Evolutionary conservation across 2,329 filamentous ascomycete genomes (phyloP), one percentile per base, ranked within the genome.

Genomic region (Saccharata proteae): DNA sequence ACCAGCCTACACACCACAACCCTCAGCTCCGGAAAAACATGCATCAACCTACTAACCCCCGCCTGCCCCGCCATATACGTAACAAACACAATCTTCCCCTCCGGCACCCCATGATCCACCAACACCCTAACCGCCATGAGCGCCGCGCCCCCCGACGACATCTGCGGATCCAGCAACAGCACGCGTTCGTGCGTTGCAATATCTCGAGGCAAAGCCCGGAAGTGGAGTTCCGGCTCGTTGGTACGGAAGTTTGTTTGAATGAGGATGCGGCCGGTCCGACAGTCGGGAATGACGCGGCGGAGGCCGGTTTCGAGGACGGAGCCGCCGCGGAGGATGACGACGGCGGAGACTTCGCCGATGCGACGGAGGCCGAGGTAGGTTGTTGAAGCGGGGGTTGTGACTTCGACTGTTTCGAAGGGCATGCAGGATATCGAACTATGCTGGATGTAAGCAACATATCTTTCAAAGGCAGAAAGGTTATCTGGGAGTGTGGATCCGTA

Each of bases 51-150:
- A 49, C 90, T 84, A 39, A 96, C 54, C 1, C 86, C 90, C 44
- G 82, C 74, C 41, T 76, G 76, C 6, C 88, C 88, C 3, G 86
- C 88, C 41, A 84, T 80, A 51, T 92, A 94, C 3, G 88, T 93
- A 22, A 93, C 86, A 52, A 96, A 78, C 19, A 94, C 82, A 41
- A 98, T 93, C 41, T 69, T 77, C 26, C 83, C 72, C 49, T 90
- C 77, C 5, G 73, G 62, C 5, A 96, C 86, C 8, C 90, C 90
- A 49, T 96, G 86, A 53, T 98, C 90, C 11, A 93, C 75, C 32
- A 98, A 63, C n/a, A 96, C 83, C 48, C 90, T 80, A 24, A 96
- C 86, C 1, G 90, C 85, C 90, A 98, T 98, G 36, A 98, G 62
- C 4, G 74, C 74, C 9, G 74, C 73, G 20, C 86, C 88, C 25